These are phyloP conservation scores for Trichosporon faecale DNA, from an alignment of 1,284 basidiomycete genomes.

Conservation along the genomic window DNA sequence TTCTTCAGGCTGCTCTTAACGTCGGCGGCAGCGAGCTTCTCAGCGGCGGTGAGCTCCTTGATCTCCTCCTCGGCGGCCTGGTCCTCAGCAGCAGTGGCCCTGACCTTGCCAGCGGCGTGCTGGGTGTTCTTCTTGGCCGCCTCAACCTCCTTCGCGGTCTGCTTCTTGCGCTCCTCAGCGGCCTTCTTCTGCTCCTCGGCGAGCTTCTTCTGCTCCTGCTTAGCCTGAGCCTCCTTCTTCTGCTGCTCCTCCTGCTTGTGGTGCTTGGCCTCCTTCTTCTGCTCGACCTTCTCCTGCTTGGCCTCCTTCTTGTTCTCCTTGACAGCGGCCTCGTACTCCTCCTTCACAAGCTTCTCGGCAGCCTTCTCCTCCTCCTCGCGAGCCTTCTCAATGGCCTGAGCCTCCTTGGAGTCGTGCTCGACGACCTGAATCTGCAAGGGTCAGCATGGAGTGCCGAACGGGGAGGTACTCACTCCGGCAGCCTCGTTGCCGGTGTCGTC, in stretches of 20 bases:
- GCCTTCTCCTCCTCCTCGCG: slow-evolving; percentile 24
- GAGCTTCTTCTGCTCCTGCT: not conserved
- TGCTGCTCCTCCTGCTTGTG: not conserved
- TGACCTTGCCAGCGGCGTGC: not conserved
- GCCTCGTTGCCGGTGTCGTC: slow-evolving; percentile 25
- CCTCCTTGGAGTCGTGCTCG: slow-evolving; percentile 6
- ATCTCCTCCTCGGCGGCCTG: not conserved
- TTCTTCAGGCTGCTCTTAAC: slow-evolving; percentile 4
- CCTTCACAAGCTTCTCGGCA: slow-evolving; percentile 31
- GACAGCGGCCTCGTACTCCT: slow-evolving; percentile 20
- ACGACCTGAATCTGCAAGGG: not conserved
- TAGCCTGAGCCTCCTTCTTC: slow-evolving; percentile 25
- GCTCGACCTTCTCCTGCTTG: slow-evolving; percentile 57
- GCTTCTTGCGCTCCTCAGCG: not conserved
- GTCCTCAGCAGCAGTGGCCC: not conserved
- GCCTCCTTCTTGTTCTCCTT: slow-evolving; percentile 28
- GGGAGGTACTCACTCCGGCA: not conserved
- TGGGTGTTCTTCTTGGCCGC: not conserved
- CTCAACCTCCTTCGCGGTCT: not conserved
- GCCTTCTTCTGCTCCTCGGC: not conserved
- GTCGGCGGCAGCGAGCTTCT: slow-evolving; percentile 4
- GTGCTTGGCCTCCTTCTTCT: slow-evolving; percentile 49
- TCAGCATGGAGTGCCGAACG: not conserved
- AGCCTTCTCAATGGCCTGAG: slow-evolving; percentile 19
- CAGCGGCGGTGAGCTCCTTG: slow-evolving; percentile 7